These are phyloP conservation scores for Lodderomyces metapsilosis DNA, from an alignment of 1,139 yeast species.

Conservation along the genomic window DNA sequence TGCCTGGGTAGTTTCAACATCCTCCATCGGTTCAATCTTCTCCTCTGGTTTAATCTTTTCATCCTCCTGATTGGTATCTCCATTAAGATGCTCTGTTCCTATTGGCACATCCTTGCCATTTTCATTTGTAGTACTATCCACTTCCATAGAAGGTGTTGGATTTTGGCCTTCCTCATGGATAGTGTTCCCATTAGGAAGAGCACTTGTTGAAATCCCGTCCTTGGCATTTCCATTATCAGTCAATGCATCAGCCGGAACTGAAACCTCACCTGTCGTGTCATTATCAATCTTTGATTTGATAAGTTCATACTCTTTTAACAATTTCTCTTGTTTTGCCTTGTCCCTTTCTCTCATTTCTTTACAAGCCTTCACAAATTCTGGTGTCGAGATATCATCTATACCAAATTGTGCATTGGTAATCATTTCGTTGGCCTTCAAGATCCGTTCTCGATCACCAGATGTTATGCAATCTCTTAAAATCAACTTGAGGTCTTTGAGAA, in stretches of 20 bases:
- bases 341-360: constrained; percentile 73
- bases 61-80: neutral
- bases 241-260: neutral
- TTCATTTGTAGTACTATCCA: neutral
- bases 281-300: constrained; percentile 24
- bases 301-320: constrained; percentile 37
- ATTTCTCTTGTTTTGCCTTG: constrained; percentile 47
- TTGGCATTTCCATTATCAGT: neutral
- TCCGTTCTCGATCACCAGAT: constrained; percentile 78
- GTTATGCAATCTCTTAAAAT: constrained; percentile 77
- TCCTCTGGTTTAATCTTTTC: too few relatives aligned
- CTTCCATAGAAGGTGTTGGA: neutral
- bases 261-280: neutral
- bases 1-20: too few relatives aligned
- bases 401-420: constrained; percentile 94
- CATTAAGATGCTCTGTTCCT: too few relatives aligned
- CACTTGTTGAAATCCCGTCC: too few relatives aligned
- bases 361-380: constrained; percentile 76
- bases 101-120: too few relatives aligned
- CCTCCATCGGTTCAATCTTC: too few relatives aligned
- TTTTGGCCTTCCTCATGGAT: neutral
- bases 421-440: constrained; percentile 93
- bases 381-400: constrained; percentile 79
- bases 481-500: constrained; percentile 77
- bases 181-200: neutral